Conservation (phyloP, 176 grass and related monocot genomes). For the Avena eriantha region DNA sequence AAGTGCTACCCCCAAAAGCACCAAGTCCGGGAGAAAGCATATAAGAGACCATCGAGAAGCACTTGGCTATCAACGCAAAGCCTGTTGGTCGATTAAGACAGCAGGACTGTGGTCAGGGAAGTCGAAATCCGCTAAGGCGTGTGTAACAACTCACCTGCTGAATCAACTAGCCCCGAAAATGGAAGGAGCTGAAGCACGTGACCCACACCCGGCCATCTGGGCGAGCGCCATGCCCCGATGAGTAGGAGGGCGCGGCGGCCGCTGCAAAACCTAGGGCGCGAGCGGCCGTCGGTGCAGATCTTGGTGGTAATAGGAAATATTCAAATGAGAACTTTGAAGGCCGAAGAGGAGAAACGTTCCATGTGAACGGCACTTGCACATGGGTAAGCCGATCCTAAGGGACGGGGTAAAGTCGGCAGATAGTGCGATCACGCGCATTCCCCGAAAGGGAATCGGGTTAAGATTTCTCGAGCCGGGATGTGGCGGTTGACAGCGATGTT, state of each 20-base stretch:
- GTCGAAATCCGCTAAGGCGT: conserved; percentile 10
- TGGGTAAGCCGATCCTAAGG: conserved; percentile 80
- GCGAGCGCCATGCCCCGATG: background rate
- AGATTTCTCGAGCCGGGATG: conserved; percentile 61
- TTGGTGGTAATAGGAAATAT: conserved; percentile 49
- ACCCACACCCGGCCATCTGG: conserved; percentile 73
- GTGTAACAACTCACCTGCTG: conserved; percentile 82
- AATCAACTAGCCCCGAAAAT: conserved; percentile 93
- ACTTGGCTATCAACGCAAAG: too few relatives aligned
- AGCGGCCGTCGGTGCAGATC: too few relatives aligned
- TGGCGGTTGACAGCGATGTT: conserved; percentile 57
- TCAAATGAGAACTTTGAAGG: conserved; percentile 87
- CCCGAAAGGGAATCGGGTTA: conserved; percentile 65
- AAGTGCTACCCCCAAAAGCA: too few relatives aligned
- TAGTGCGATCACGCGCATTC: conserved; percentile 37
- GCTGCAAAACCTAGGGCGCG: too few relatives aligned
- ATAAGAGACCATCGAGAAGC: too few relatives aligned
- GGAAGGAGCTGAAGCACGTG: conserved; percentile 62
- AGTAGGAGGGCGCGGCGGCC: too few relatives aligned
- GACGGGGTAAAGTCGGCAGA: conserved; percentile 69
- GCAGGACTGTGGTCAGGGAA: too few relatives aligned
- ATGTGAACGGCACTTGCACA: conserved; percentile 83
- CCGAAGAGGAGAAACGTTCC: conserved; percentile 89
- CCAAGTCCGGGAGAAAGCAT: too few relatives aligned
- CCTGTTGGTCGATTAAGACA: too few relatives aligned